phyloP scores from a whole-genome alignment of 164 flowering plant species.

The Cinnamomum micranthum region DNA sequence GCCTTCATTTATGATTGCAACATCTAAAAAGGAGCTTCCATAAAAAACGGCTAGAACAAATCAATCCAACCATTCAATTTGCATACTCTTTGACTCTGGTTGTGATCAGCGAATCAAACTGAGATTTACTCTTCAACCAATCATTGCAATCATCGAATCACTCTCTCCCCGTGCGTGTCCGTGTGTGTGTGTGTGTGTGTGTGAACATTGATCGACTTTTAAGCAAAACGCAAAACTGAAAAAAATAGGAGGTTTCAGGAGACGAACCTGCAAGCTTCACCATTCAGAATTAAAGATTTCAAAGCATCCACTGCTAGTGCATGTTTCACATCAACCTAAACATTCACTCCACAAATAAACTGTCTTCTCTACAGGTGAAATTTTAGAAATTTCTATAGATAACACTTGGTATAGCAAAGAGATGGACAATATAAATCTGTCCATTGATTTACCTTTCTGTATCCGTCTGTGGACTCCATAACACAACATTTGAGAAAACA shows the following conservation, averaged over 20 bases:
- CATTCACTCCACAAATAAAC: conserved; percentile 1
- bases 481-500: too few species aligned
- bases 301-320: conserved; percentile 71
- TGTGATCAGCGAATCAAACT: too few species aligned
- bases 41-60: too few species aligned
- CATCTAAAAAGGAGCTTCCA: too few species aligned
- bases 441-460: background rate
- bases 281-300: conserved; percentile 53
- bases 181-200: too few species aligned
- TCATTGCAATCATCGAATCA: too few species aligned
- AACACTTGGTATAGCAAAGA: background rate
- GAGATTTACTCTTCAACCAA: too few species aligned
- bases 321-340: conserved; percentile 64
- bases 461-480: background rate
- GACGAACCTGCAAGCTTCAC: conserved; percentile 68
- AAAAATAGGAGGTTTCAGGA: too few species aligned
- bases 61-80: too few species aligned
- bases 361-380: background rate
- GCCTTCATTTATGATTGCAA: too few species aligned
- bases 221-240: background rate
- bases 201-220: background rate
- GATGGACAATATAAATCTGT: background rate
- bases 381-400: background rate
- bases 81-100: too few species aligned
- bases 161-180: too few species aligned